These are phyloP conservation scores for Talaromyces liani DNA, from an alignment of 495 filamentous ascomycete genomes.

Conservation along the genomic window DNA sequence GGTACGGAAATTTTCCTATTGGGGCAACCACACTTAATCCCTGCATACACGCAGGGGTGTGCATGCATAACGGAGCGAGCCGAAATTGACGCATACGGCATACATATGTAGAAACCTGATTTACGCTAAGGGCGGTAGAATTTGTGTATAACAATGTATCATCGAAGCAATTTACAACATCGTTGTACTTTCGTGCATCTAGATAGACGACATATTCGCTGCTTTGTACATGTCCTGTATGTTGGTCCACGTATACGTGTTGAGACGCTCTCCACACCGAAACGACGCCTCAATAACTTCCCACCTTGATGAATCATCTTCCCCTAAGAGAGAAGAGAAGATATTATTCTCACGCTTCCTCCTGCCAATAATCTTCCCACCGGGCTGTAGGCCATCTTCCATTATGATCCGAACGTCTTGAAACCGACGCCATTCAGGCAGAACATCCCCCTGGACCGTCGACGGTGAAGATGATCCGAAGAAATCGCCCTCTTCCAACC, in stretches of 20 bases:
- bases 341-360: background rate
- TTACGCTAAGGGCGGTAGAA: background rate
- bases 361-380: background rate
- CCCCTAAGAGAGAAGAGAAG: background rate
- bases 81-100: background rate
- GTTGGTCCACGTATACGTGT: background rate
- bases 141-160: background rate
- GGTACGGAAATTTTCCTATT: background rate
- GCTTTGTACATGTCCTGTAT: background rate
- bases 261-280: background rate
- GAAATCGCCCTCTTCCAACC: background rate
- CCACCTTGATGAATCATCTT: background rate
- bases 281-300: constrained; percentile 1
- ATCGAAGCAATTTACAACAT: background rate
- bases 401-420: background rate
- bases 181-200: background rate
- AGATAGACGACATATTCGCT: background rate
- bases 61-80: background rate
- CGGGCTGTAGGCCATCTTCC: background rate
- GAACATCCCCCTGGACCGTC: background rate
- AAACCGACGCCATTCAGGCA: background rate
- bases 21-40: background rate
- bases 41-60: background rate
- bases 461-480: background rate
- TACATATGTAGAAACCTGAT: background rate